Conservation (phyloP, 371 early-diverging fungal genomes). For the Mycotypha africana region DNA sequence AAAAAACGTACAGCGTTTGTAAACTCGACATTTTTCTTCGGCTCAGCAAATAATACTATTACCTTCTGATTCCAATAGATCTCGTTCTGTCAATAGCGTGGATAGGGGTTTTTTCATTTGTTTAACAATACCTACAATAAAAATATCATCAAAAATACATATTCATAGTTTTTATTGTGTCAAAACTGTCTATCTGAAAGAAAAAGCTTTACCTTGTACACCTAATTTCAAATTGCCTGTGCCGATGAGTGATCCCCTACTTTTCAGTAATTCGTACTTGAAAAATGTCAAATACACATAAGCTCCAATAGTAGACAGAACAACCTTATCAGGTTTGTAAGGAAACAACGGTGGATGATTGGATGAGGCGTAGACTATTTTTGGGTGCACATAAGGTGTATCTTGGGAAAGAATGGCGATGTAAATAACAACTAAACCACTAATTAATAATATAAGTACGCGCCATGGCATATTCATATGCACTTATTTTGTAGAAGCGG, state of each 20-base stretch:
- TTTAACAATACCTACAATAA: slow-evolving; percentile 9
- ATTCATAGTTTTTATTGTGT: background rate
- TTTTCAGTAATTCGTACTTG: slow-evolving; percentile 13
- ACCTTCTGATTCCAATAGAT: slow-evolving; percentile 7
- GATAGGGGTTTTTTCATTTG: slow-evolving; percentile 13
- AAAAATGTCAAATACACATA: slow-evolving; percentile 31
- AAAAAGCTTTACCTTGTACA: slow-evolving; percentile 12
- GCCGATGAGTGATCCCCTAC: slow-evolving; percentile 10
- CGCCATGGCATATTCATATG: slow-evolving; percentile 55
- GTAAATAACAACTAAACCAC: slow-evolving; percentile 30
- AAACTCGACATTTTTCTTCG: too few relatives aligned
- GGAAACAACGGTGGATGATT: slow-evolving; percentile 4
- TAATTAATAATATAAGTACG: slow-evolving; percentile 23
- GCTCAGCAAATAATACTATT: slow-evolving; percentile 1
- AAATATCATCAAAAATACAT: background rate
- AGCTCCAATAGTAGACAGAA: slow-evolving; percentile 19
- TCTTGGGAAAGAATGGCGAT: slow-evolving; percentile 32
- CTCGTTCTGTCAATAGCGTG: slow-evolving; percentile 6
- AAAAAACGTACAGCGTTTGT: too few relatives aligned
- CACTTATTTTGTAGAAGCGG: too few relatives aligned
- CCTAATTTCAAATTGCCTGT: slow-evolving; percentile 19
- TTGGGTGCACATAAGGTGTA: slow-evolving; percentile 35
- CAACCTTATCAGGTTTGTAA: slow-evolving; percentile 16
- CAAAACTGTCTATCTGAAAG: too few relatives aligned
- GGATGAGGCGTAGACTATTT: slow-evolving; percentile 16